Evolutionary conservation across 169 alveolate species (phyloP).

Genomic region (Amoebophrya sp.): DNA sequence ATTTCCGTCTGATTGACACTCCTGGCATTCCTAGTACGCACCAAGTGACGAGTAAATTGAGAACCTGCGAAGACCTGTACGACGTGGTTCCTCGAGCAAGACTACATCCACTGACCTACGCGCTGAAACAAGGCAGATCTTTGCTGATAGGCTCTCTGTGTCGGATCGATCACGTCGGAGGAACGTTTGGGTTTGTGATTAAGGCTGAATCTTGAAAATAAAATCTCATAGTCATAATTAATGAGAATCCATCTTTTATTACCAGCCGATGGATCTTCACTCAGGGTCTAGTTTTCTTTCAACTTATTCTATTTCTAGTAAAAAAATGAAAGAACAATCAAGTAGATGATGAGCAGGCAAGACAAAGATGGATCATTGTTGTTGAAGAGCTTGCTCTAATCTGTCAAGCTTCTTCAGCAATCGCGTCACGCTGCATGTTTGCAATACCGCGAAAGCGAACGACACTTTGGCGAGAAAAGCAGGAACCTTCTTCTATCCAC

Average conservation of each 20-base stretch:
- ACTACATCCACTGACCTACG: constrained; percentile 57
- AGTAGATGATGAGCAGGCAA: too few relatives aligned
- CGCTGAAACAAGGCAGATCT: constrained; percentile 58
- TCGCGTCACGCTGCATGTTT: constrained; percentile 53
- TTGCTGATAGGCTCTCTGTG: constrained; percentile 60
- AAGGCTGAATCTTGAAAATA: too few relatives aligned
- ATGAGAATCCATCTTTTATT: too few relatives aligned
- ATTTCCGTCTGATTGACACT: constrained; percentile 61
- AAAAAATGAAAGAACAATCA: too few relatives aligned
- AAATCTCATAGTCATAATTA: too few relatives aligned
- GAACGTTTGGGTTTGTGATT: constrained; percentile 44
- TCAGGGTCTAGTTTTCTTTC: too few relatives aligned
- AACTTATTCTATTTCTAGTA: too few relatives aligned
- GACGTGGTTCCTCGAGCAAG: constrained; percentile 53
- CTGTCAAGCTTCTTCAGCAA: constrained; percentile 52
- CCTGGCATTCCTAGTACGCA: constrained; percentile 62
- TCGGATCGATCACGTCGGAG: constrained; percentile 53
- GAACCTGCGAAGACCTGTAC: constrained; percentile 52
- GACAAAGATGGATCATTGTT: too few relatives aligned
- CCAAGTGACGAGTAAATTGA: constrained; percentile 51
- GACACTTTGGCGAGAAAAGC: constrained; percentile 44
- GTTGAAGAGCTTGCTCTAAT: too few relatives aligned
- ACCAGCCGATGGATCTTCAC: too few relatives aligned
- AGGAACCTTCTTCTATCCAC: constrained; percentile 56
- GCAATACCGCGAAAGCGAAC: constrained; percentile 48